Percentiles rank a stretch among this genome's conserved stretches.
Evolutionary conservation across 129 eudicot species (phyloP).

Genomic region (Solidago caesia): DNA sequence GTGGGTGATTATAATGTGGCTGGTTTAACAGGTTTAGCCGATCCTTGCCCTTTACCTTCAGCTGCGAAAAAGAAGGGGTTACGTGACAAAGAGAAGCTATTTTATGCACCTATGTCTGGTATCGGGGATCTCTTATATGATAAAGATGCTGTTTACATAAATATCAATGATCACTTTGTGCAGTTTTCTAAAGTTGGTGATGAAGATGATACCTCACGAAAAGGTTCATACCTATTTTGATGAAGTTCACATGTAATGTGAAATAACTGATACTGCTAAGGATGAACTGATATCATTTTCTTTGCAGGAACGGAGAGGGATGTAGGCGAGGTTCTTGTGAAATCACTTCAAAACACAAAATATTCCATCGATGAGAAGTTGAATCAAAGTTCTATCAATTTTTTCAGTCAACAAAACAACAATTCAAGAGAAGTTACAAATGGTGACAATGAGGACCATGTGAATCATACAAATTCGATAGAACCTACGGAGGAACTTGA

Average conservation of each 20-base stretch:
- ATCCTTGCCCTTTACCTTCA: constrained; percentile 97
- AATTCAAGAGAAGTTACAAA: constrained; percentile 28
- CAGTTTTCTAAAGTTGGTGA: constrained; percentile 74
- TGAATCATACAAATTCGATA: constrained; percentile 12
- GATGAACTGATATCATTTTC: background rate
- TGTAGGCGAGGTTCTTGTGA: constrained; percentile 82
- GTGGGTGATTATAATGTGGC: constrained; percentile 78
- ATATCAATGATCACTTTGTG: constrained; percentile 86
- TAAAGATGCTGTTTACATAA: constrained; percentile 92
- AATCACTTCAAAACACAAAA: constrained; percentile 76
- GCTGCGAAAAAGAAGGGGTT: constrained; percentile 97
- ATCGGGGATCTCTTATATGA: constrained; percentile 89
- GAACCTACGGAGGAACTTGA: constrained; percentile 46
- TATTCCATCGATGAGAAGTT: constrained; percentile 70
- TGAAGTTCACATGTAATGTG: background rate
- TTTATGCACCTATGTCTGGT: constrained; percentile 99
- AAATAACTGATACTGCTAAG: background rate
- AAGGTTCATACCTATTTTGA: constrained; percentile 38
- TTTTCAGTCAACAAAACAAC: constrained; percentile 55
- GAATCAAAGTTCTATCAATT: constrained; percentile 58
- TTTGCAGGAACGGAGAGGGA: constrained; percentile 67
- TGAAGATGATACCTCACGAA: constrained; percentile 40
- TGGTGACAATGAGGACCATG: constrained; percentile 39
- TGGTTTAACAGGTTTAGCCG: constrained; percentile 62
- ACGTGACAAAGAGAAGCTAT: constrained; percentile 90